Conservation (phyloP, 2,329 filamentous ascomycete genomes). For the Botrytis galanthina region DNA sequence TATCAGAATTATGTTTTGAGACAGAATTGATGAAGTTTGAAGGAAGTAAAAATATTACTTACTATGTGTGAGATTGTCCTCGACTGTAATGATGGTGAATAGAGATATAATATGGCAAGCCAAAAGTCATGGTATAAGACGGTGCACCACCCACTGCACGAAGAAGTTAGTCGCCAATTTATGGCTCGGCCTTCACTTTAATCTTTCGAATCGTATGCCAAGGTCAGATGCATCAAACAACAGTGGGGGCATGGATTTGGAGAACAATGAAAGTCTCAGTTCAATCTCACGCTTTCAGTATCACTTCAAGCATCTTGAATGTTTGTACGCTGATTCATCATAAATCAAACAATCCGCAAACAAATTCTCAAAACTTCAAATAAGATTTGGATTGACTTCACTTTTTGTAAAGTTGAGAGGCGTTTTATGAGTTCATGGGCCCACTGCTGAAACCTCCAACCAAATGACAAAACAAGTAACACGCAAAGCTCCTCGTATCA, state of each 20-base stretch:
- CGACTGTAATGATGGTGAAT: neutral
- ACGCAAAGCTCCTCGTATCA: neutral
- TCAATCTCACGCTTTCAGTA: neutral
- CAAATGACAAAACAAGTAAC: neutral
- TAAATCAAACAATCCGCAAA: neutral
- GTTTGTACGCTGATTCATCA: neutral
- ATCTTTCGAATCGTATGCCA: neutral
- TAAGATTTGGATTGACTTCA: neutral
- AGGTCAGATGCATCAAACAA: neutral
- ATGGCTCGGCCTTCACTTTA: neutral
- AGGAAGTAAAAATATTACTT: neutral
- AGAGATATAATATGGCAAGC: neutral
- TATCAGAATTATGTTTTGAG: neutral
- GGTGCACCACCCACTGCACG: neutral
- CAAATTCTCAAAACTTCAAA: neutral
- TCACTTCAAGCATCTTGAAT: neutral
- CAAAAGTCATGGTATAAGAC: neutral
- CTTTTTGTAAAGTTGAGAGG: neutral
- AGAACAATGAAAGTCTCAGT: neutral
- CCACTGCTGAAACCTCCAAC: neutral
- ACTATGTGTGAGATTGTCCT: neutral
- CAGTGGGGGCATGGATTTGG: neutral
- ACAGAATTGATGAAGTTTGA: rapidly evolving
- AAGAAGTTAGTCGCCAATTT: neutral
- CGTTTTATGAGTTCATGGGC: neutral